Conservation (phyloP, 805 yeast genomes). For the Yarrowia sp. region DNA sequence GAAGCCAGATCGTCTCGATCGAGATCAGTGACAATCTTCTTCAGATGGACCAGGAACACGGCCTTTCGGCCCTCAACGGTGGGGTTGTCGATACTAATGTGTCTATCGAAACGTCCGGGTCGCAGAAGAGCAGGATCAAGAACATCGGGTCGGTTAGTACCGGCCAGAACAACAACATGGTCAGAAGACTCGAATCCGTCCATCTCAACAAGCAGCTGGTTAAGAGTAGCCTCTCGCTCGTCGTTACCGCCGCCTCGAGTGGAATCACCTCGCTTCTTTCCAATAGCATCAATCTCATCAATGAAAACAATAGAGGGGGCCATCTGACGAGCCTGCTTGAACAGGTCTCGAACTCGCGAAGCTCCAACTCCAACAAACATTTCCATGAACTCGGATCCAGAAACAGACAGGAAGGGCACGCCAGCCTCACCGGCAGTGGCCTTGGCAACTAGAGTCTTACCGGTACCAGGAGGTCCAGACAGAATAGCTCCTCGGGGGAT, state of each 20-base stretch:
- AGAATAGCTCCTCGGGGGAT: conserved; percentile 97
- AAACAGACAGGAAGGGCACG: conserved; percentile 92
- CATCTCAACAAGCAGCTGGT: conserved; percentile 96
- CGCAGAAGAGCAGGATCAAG: conserved; percentile 89
- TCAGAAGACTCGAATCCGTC: conserved; percentile 91
- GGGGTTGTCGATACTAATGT: conserved; percentile 86
- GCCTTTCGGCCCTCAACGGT: conserved; percentile 94
- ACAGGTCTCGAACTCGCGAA: conserved; percentile 92
- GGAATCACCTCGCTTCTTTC: conserved; percentile 83
- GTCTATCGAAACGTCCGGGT: conserved; percentile 98
- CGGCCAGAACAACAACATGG: conserved; percentile 95
- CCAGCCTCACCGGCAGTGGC: conserved; percentile 99
- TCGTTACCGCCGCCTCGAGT: conserved; percentile 76
- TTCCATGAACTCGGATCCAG: conserved; percentile 97
- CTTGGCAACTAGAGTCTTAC: conserved; percentile 93
- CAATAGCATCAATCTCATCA: conserved; percentile 99
- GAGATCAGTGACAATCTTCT: conserved; percentile 60
- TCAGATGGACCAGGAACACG: conserved; percentile 82
- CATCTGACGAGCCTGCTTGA: conserved; percentile 84
- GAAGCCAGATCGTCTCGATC: conserved; percentile 66
- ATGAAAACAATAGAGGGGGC: conserved; percentile 97
- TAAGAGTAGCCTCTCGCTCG: conserved; percentile 94
- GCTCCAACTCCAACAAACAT: conserved; percentile 99
- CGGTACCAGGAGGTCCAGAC: conserved; percentile 99
- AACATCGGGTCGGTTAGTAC: conserved; percentile 94